Evolutionary conservation across 768 basidiomycete species (phyloP), one percentile per base, ranked within the genome.

Genomic region (Xerocomus spinulosus): DNA sequence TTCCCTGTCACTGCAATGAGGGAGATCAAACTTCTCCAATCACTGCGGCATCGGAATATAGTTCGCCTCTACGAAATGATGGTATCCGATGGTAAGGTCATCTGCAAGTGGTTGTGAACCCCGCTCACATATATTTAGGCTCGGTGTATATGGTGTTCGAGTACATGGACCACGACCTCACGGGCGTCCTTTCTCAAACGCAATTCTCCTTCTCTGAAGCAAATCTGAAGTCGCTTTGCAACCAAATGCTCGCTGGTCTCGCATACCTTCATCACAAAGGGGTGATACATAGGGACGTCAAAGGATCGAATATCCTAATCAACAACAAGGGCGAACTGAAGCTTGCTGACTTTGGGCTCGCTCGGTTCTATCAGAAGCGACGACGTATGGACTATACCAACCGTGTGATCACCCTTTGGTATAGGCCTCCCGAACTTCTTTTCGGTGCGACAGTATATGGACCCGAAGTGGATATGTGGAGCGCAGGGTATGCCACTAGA

Each of bases 1-100:
- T 99, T 99, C 67, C 96, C 96, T 13, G 92, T 99, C 7, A 99
- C 96, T 24, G 93, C 96, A 1, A 95, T 98, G 87, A 81, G 96
- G 41, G 96, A 99, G 70, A 97, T 99, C 69, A 99, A 98, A 63
- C 80, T 99, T 33, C 70, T 99, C 26, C 96, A 99, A 63, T 89
- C 85, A 6, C 68, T 99, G 42, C 76, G 82, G 50, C 95, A 99
- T 66, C 76, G 78, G 32, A 99, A 99, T 60, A 80, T 99, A 35
- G 82, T 99, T 35, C 78, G 77, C 42, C 71, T 99, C 30, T 83
- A 87, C 55, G 96, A 99, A 70, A 99, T 99, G 93, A 94, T 99
- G 87, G 94, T 98, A 7, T 92, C 93, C 1, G 89, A 91, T 57
- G 93, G 96, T 93, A 57, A 55, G 79, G 56, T 12, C 15, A 8